A percentile compares a stretch with the other conserved stretches of the same genome.
phyloP scores from a whole-genome alignment of 2,329 filamentous ascomycete genomes.

The Clonostachys chloroleuca region DNA sequence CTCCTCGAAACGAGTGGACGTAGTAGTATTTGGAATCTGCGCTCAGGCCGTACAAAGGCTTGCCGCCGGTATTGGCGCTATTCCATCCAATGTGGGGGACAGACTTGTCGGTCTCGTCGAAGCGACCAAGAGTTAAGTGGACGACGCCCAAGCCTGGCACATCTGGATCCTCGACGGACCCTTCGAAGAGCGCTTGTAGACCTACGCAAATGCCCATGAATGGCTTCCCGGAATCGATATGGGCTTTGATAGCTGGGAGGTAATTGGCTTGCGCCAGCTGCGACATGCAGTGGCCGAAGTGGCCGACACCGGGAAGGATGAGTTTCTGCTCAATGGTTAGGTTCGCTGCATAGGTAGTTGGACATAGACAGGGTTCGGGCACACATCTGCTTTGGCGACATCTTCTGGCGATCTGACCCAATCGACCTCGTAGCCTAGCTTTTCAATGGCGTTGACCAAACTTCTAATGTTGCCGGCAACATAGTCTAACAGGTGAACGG shows the following conservation, averaged over 20 bases:
- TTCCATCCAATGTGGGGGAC: slow-evolving; percentile 99
- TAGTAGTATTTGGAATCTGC: slow-evolving; percentile 96
- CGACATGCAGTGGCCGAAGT: slow-evolving; percentile 92
- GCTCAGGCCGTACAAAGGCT: slow-evolving; percentile 68
- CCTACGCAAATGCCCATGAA: slow-evolving; percentile 99
- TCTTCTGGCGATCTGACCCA: slow-evolving; percentile 87
- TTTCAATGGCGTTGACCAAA: slow-evolving; percentile 95
- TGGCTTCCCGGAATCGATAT: slow-evolving; percentile 88
- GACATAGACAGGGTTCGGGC: slow-evolving; percentile 10
- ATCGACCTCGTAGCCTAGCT: slow-evolving; percentile 86
- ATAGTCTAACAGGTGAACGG: slow-evolving; percentile 77
- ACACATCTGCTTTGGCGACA: slow-evolving; percentile 78
- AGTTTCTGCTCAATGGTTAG: slow-evolving; percentile 60
- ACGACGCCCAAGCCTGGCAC: slow-evolving; percentile 75
- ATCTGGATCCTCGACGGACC: slow-evolving; percentile 72
- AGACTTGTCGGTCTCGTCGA: slow-evolving; percentile 73
- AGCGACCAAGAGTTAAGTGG: slow-evolving; percentile 66
- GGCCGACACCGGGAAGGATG: slow-evolving; percentile 92
- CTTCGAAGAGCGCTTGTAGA: slow-evolving; percentile 82
- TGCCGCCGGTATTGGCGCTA: slow-evolving; percentile 63
- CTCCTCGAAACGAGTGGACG: slow-evolving; percentile 88
- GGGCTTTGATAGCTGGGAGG: slow-evolving; percentile 73
- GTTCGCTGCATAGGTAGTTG: background rate
- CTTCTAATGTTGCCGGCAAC: slow-evolving; percentile 96
- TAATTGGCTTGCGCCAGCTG: slow-evolving; percentile 82